Evolutionary conservation across 2,329 filamentous ascomycete genomes (phyloP).

Genomic region (Macrophomina tecta): DNA sequence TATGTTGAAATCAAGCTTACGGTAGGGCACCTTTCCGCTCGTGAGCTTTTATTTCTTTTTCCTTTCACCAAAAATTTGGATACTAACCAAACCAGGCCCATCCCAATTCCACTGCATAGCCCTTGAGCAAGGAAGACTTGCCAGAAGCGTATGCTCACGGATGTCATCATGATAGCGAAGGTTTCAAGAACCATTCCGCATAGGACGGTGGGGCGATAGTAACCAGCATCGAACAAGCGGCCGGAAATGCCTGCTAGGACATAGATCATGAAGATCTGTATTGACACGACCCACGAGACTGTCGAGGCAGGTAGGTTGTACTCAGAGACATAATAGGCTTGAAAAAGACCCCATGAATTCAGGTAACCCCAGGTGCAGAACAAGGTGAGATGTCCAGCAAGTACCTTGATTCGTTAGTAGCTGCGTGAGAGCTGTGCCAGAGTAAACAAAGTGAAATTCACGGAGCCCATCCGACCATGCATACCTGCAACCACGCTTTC

Average conservation of each 20-base stretch:
- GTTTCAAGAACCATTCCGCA: slow-evolving; percentile 2
- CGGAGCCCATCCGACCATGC: slow-evolving; percentile 16
- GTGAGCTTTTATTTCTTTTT: too few relatives aligned
- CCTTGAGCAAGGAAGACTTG: slow-evolving; percentile 51
- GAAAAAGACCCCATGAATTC: slow-evolving; percentile 40
- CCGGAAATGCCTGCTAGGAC: slow-evolving; percentile 5
- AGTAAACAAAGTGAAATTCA: slow-evolving; percentile 28
- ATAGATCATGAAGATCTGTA: slow-evolving; percentile 21
- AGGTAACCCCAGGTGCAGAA: slow-evolving; percentile 20
- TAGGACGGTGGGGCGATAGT: slow-evolving; percentile 7
- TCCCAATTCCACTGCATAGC: slow-evolving; percentile 47
- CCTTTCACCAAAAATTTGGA: too few relatives aligned
- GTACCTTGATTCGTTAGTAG: slow-evolving; percentile 40
- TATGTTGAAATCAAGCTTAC: slow-evolving; percentile 50
- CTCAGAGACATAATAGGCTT: slow-evolving; percentile 41
- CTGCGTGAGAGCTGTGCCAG: neutral
- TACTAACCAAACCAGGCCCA: slow-evolving; percentile 46
- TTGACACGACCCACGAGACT: slow-evolving; percentile 14
- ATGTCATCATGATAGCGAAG: slow-evolving; percentile 18
- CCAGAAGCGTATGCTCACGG: slow-evolving; percentile 37
- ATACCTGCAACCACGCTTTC: neutral
- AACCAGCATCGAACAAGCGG: slow-evolving; percentile 13
- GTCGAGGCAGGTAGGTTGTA: slow-evolving; percentile 31
- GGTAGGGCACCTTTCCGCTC: slow-evolving; percentile 38
- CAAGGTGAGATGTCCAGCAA: slow-evolving; percentile 33